Percentiles rank a stretch among this genome's conserved stretches.
These are phyloP conservation scores for Aspergillus coremiiformis DNA, from an alignment of 495 filamentous ascomycete species.

Conservation along the genomic window DNA sequence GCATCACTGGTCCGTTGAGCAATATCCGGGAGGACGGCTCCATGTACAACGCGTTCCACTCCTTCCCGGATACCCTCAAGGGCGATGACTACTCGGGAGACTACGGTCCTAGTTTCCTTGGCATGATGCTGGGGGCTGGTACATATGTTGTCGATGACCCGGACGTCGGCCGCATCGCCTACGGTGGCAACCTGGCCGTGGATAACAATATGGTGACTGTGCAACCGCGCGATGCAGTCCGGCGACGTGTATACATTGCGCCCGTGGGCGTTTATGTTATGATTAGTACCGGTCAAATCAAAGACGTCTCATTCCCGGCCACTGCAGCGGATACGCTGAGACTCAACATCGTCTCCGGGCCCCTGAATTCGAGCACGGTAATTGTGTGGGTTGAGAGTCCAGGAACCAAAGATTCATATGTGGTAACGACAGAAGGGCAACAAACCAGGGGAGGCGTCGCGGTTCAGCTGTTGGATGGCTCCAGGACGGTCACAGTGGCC, in stretches of 20 bases:
- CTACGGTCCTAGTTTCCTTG: slow-evolving; percentile 45
- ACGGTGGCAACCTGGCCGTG: slow-evolving; percentile 26
- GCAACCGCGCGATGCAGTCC: slow-evolving; percentile 33
- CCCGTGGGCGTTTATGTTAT: not conserved
- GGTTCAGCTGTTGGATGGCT: not conserved
- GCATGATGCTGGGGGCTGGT: slow-evolving; percentile 35
- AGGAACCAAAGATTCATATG: not conserved
- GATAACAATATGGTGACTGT: slow-evolving; percentile 17
- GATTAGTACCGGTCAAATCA: not conserved
- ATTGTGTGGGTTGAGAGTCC: not conserved
- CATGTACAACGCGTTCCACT: slow-evolving; percentile 44
- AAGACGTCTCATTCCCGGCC: not conserved
- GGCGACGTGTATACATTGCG: slow-evolving; percentile 36
- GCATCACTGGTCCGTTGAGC: slow-evolving; percentile 39
- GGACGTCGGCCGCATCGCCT: slow-evolving; percentile 19
- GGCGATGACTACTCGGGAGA: slow-evolving; percentile 48
- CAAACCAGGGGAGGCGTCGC: not conserved
- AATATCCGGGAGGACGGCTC: slow-evolving; percentile 46
- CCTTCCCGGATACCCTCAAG: slow-evolving; percentile 41
- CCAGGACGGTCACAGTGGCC: not conserved
- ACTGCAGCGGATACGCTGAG: not conserved
- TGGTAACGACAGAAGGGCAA: not conserved
- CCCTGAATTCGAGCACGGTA: not conserved
- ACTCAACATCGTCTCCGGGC: not conserved
- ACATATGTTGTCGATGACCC: slow-evolving; percentile 37